Percentiles rank a stretch among this genome's conserved stretches.
phyloP scores from a whole-genome alignment of 441 rosid genomes.

The Melastoma candidum region DNA sequence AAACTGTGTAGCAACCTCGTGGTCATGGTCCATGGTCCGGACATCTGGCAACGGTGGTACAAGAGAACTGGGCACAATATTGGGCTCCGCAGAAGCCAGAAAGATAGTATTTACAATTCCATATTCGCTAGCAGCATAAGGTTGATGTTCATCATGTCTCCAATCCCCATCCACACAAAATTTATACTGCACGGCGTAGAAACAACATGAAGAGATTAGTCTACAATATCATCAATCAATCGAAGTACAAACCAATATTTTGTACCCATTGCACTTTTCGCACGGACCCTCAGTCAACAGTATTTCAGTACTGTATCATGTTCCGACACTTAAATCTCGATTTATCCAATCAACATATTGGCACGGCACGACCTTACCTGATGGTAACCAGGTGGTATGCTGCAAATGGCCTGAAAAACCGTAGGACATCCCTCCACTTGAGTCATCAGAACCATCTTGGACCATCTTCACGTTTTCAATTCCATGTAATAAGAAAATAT shows the following conservation, averaged over 20 bases:
- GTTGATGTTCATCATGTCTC: constrained; percentile 63
- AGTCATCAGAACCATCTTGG: constrained; percentile 70
- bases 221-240: background rate
- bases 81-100: constrained; percentile 33
- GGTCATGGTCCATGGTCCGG: constrained; percentile 76
- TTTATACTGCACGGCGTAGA: constrained; percentile 44
- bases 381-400: constrained; percentile 81
- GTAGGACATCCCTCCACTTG: constrained; percentile 87
- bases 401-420: constrained; percentile 79
- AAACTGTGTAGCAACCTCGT: constrained; percentile 20
- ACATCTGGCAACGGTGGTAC: constrained; percentile 31
- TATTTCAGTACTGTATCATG: too few relatives aligned
- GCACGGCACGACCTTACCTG: constrained; percentile 44
- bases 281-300: background rate
- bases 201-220: constrained; percentile 6
- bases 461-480: constrained; percentile 45
- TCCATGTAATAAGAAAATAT: constrained; percentile 11
- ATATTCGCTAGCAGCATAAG: constrained; percentile 41
- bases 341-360: background rate
- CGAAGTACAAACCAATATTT: background rate
- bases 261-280: background rate
- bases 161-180: constrained; percentile 65
- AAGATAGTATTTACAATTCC: constrained; percentile 63
- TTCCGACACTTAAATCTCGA: too few relatives aligned
- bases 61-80: constrained; percentile 28